Conservation (phyloP, 2,329 filamentous ascomycete genomes). For the Pseudogymnoascus verrucosus region DNA sequence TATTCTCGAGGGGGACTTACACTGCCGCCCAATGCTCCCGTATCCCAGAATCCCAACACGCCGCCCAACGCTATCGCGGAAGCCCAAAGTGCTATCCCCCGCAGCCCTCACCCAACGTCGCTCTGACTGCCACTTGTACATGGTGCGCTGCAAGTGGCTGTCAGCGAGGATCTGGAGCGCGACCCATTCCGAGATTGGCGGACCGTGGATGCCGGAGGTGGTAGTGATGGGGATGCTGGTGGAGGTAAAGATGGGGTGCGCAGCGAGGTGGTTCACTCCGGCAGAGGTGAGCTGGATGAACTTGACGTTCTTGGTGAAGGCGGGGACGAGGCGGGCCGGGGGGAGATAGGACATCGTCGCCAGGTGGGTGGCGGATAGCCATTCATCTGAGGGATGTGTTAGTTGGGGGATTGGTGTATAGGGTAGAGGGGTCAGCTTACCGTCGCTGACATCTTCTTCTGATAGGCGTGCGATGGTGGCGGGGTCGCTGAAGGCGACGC, state of each 20-base stretch:
- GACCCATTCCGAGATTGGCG: slow-evolving; percentile 60
- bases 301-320: slow-evolving; percentile 26
- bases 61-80: slow-evolving; percentile 49
- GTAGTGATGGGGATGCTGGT: slow-evolving; percentile 29
- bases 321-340: slow-evolving; percentile 13
- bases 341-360: slow-evolving; percentile 25
- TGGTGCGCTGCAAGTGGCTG: slow-evolving; percentile 43
- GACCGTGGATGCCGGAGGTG: slow-evolving; percentile 33
- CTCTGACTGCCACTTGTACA: slow-evolving; percentile 51
- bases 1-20: slow-evolving; percentile 26
- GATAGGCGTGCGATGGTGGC: not conserved
- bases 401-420: not conserved
- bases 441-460: slow-evolving; percentile 13
- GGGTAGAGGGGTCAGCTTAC: slow-evolving; percentile 18
- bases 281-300: slow-evolving; percentile 29
- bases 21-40: slow-evolving; percentile 32
- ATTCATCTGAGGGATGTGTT: not conserved
- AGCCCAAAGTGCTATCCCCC: slow-evolving; percentile 11
- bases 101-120: slow-evolving; percentile 40
- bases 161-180: slow-evolving; percentile 53
- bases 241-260: slow-evolving; percentile 26
- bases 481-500: slow-evolving; percentile 13
- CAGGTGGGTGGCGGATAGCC: slow-evolving; percentile 24
- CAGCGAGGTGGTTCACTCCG: slow-evolving; percentile 25
- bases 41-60: slow-evolving; percentile 43